A percentile compares a stretch with the other conserved stretches of the same genome.
Conservation (phyloP, 108 stramenopile species). For the Poteriospumella lacustris region DNA sequence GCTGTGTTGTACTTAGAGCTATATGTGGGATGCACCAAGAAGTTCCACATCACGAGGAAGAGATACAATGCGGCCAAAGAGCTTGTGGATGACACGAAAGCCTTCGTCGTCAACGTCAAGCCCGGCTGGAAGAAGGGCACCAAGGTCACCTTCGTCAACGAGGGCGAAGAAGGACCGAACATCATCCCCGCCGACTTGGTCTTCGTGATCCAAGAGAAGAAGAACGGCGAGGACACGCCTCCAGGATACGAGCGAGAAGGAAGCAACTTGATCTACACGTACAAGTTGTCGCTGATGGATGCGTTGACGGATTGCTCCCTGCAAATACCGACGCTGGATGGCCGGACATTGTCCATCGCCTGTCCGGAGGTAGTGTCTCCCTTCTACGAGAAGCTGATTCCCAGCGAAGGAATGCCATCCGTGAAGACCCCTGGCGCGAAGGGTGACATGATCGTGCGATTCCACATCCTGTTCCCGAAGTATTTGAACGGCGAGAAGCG, state of each 20-base stretch:
- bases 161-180: constrained; percentile 87
- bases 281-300: constrained; percentile 76
- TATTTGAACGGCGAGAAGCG: constrained; percentile 23
- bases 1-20: constrained; percentile 52
- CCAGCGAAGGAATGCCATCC: constrained; percentile 91
- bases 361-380: constrained; percentile 68
- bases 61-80: constrained; percentile 58
- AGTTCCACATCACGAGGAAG: constrained; percentile 76
- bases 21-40: constrained; percentile 92
- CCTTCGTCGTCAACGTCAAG: constrained; percentile 81
- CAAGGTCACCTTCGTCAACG: constrained; percentile 78
- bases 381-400: constrained; percentile 73
- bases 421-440: constrained; percentile 79
- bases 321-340: constrained; percentile 59
- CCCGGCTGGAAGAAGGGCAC: constrained; percentile 87
- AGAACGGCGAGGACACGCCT: constrained; percentile 61
- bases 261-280: constrained; percentile 78
- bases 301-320: constrained; percentile 67
- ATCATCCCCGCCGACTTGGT: constrained; percentile 85
- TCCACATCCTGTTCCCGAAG: constrained; percentile 58
- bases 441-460: constrained; percentile 81
- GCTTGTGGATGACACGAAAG: constrained; percentile 64
- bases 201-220: constrained; percentile 91
- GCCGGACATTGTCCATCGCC: constrained; percentile 57
- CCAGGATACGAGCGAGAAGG: constrained; percentile 80